Conservation (phyloP, 345 rosid species). For the Firmiana major region DNA sequence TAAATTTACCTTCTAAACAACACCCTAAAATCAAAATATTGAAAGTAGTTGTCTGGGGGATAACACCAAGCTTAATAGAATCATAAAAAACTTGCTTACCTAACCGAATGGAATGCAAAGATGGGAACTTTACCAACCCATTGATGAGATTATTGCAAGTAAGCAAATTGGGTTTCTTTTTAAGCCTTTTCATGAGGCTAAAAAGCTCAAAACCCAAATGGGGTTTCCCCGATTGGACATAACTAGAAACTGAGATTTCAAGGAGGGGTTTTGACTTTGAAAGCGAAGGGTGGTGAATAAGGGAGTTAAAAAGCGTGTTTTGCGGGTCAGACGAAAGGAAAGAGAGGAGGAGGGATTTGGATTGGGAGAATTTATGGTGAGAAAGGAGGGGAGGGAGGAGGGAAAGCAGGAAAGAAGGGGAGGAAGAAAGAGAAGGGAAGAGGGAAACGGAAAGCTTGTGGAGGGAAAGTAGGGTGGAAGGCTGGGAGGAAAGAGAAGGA, state of each 20-base stretch:
- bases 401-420: conserved; percentile 51
- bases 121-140: conserved; percentile 60
- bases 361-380: conserved; percentile 48
- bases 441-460: conserved; percentile 43
- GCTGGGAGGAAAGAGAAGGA: conserved; percentile 32
- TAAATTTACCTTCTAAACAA: conserved; percentile 56
- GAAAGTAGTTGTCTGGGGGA: conserved; percentile 40
- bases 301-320: conserved; percentile 33
- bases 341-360: conserved; percentile 54
- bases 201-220: conserved; percentile 66
- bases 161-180: conserved; percentile 50
- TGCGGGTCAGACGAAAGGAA: conserved; percentile 50
- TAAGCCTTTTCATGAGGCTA: conserved; percentile 54
- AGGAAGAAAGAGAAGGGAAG: conserved; percentile 34
- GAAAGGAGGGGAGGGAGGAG: conserved; percentile 55
- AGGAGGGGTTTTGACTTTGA: conserved; percentile 40
- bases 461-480: conserved; percentile 54
- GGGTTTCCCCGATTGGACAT: conserved; percentile 50
- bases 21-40: conserved; percentile 67
- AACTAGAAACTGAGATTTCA: conserved; percentile 58
- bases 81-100: conserved; percentile 55
- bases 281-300: conserved; percentile 38
- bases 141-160: conserved; percentile 68
- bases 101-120: conserved; percentile 40
- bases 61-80: conserved; percentile 43